These are phyloP conservation scores for Debaryomyces sp. DNA, from an alignment of 1,139 yeast genomes.

Conservation along the genomic window DNA sequence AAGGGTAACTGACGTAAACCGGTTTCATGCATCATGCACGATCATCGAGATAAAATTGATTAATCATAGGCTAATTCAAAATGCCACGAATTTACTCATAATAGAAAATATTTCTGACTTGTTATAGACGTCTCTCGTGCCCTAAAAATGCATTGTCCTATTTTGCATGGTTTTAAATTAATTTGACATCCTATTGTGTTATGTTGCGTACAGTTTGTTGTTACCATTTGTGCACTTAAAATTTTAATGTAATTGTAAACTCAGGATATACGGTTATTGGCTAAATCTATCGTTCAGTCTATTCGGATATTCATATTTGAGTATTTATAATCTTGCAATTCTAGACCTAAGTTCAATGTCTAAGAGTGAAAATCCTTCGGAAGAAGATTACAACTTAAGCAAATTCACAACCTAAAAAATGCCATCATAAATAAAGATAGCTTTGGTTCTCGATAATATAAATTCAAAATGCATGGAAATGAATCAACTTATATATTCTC, in stretches of 20 bases:
- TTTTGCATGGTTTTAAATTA: background rate
- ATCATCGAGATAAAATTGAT: constrained; percentile 6
- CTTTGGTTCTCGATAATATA: background rate
- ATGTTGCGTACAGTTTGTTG: background rate
- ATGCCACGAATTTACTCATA: background rate
- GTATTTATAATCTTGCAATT: background rate
- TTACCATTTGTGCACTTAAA: background rate
- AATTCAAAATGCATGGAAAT: background rate
- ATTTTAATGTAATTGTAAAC: background rate
- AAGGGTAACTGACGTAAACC: background rate
- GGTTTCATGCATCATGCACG: background rate
- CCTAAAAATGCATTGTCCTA: background rate
- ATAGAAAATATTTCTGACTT: background rate
- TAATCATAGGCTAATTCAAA: background rate
- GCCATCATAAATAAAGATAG: too few species aligned
- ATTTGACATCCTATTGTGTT: background rate
- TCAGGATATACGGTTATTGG: background rate
- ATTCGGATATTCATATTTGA: background rate
- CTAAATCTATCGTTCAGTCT: background rate
- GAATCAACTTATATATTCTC: background rate
- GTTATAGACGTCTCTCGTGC: background rate
- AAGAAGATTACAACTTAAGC: background rate
- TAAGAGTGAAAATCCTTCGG: background rate
- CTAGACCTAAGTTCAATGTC: background rate
- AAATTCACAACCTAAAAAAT: background rate